A percentile compares a stretch with the other conserved stretches of the same genome.
phyloP scores from a whole-genome alignment of 331 rosid species.

The Telfairia occidentalis region DNA sequence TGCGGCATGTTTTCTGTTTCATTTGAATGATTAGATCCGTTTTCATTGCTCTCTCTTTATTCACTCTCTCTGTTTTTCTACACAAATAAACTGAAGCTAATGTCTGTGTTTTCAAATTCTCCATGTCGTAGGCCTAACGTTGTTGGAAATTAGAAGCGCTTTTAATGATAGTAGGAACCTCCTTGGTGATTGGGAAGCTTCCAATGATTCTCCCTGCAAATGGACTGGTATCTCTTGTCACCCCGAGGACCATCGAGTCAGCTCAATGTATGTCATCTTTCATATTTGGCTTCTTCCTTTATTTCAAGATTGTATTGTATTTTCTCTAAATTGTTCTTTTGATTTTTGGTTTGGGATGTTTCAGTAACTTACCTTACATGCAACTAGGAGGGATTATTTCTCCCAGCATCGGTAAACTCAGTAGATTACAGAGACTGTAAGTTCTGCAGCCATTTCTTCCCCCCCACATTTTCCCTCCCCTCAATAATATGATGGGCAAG shows the following conservation, averaged over 20 bases:
- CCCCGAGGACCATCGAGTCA: constrained; percentile 54
- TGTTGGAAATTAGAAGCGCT: constrained; percentile 59
- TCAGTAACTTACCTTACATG: constrained; percentile 71
- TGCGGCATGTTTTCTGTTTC: background rate
- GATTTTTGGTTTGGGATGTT: constrained; percentile 20
- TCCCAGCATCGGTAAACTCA: constrained; percentile 87
- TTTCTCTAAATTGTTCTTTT: background rate
- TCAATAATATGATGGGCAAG: background rate
- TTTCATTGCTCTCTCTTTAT: background rate
- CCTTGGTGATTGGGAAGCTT: constrained; percentile 61
- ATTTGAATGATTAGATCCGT: background rate
- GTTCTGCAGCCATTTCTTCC: background rate
- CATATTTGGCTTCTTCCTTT: background rate
- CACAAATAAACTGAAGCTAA: too few species aligned
- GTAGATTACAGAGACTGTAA: constrained; percentile 78
- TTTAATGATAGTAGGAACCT: constrained; percentile 55
- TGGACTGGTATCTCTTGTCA: constrained; percentile 85
- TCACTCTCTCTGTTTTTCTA: background rate
- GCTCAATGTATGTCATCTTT: constrained; percentile 45
- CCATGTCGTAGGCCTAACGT: constrained; percentile 39
- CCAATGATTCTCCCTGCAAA: constrained; percentile 64
- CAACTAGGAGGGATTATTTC: constrained; percentile 79
- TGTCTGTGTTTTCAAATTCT: background rate
- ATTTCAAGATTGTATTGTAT: background rate
- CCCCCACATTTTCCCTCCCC: background rate